These are phyloP conservation scores for Lolium perenne DNA, from an alignment of 176 grass and related monocot species.

Conservation along the genomic window DNA sequence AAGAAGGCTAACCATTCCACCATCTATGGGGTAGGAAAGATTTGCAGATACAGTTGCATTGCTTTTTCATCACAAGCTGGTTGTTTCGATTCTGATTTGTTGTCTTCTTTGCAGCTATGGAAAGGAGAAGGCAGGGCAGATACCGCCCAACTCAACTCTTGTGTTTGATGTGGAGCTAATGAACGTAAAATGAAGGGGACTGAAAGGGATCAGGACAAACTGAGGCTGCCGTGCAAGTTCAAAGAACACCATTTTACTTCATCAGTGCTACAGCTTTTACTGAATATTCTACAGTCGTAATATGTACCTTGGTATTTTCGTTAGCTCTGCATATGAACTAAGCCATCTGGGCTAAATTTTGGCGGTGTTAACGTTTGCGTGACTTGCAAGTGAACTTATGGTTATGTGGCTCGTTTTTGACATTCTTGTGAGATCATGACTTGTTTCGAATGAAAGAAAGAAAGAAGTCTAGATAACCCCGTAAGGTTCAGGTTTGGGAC, in stretches of 20 bases:
- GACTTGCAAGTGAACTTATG: neutral
- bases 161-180: constrained; percentile 85
- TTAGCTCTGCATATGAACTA: neutral
- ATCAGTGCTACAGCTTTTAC: neutral
- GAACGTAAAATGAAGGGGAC: constrained; percentile 58
- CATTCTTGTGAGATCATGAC: too few relatives aligned
- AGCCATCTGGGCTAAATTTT: neutral
- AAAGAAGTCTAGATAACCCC: too few relatives aligned
- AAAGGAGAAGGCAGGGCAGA: constrained; percentile 35
- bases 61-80: neutral
- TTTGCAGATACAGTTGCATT: neutral
- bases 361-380: neutral
- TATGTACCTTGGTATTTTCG: neutral
- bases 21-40: constrained; percentile 72
- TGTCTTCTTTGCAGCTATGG: constrained; percentile 63
- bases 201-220: constrained; percentile 9
- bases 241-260: neutral
- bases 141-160: constrained; percentile 92
- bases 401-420: neutral
- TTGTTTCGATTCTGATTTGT: constrained; percentile 15
- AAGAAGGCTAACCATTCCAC: constrained; percentile 82
- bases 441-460: too few relatives aligned
- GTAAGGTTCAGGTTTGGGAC: too few relatives aligned
- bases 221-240: constrained; percentile 32
- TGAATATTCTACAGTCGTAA: neutral